These are phyloP conservation scores for Biancaea sappan DNA, from an alignment of 306 rosid species.

Conservation along the genomic window DNA sequence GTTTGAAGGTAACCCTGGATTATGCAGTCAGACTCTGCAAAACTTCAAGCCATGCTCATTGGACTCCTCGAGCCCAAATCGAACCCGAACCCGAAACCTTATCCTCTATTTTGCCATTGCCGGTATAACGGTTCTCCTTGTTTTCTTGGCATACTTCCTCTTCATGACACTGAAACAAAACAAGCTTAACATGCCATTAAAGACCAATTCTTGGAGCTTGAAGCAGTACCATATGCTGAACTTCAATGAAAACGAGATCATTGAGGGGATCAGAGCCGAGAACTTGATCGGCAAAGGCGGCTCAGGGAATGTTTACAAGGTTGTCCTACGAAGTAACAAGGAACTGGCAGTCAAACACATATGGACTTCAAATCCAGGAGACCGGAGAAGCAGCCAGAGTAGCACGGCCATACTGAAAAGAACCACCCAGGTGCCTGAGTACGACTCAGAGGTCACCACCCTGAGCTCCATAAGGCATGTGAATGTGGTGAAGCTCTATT, in stretches of 20 bases:
- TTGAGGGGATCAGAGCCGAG: constrained; percentile 59
- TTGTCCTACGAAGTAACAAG: constrained; percentile 52
- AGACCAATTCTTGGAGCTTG: constrained; percentile 67
- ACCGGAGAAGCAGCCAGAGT: constrained; percentile 45
- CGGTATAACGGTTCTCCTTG: constrained; percentile 48
- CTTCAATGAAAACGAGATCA: constrained; percentile 70
- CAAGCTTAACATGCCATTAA: constrained; percentile 43
- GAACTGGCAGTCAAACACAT: constrained; percentile 83
- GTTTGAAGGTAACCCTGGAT: constrained; percentile 74
- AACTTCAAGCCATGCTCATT: constrained; percentile 52
- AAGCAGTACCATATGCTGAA: constrained; percentile 63
- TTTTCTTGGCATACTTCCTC: constrained; percentile 43
- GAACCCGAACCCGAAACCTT: constrained; percentile 31
- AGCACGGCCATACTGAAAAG: constrained; percentile 61
- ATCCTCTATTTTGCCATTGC: constrained; percentile 48
- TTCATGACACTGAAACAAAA: constrained; percentile 48
- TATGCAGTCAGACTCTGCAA: constrained; percentile 60
- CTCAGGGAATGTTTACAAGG: constrained; percentile 87
- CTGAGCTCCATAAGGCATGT: constrained; percentile 86
- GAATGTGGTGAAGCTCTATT: constrained; percentile 87
- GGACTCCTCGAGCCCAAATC: constrained; percentile 33
- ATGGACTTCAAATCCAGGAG: constrained; percentile 53
- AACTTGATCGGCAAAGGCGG: constrained; percentile 88
- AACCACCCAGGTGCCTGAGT: constrained; percentile 51
- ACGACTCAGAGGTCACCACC: constrained; percentile 82